Percentiles rank a stretch among this genome's conserved stretches.
Conservation (phyloP, 2,329 filamentous ascomycete genomes). For the Lecanicillium sp. region DNA sequence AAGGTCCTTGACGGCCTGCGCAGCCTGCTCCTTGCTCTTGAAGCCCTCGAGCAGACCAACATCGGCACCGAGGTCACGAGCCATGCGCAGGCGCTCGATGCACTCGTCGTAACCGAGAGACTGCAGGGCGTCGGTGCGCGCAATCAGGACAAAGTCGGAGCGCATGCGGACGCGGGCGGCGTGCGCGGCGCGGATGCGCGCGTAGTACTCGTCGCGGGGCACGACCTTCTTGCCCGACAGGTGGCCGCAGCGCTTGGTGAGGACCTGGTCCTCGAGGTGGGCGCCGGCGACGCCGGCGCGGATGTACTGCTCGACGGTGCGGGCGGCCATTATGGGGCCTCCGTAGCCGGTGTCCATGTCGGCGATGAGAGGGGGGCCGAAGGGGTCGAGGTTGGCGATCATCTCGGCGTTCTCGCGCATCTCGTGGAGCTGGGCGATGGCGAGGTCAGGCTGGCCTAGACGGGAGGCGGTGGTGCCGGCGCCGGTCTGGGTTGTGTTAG, state of each 20-base stretch:
- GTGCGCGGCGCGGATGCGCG: conserved; percentile 51
- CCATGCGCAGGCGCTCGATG: conserved; percentile 42
- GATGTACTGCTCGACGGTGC: conserved; percentile 47
- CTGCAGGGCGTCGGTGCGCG: conserved; percentile 56
- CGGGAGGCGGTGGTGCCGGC: conserved; percentile 57
- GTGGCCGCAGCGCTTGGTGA: conserved; percentile 60
- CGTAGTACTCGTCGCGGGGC: conserved; percentile 41
- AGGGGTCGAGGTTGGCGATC: conserved; percentile 54
- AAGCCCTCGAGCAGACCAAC: conserved; percentile 56
- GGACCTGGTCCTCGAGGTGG: conserved; percentile 60
- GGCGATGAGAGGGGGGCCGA: conserved; percentile 52
- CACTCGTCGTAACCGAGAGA: conserved; percentile 52
- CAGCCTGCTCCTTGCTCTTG: conserved; percentile 43
- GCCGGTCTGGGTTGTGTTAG: conserved; percentile 42
- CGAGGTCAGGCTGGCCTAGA: conserved; percentile 58
- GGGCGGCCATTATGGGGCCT: conserved; percentile 45
- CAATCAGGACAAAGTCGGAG: conserved; percentile 58
- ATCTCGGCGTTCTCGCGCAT: conserved; percentile 58
- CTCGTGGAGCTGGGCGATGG: conserved; percentile 55
- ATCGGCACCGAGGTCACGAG: conserved; percentile 51
- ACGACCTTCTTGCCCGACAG: conserved; percentile 57
- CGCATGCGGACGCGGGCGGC: conserved; percentile 41
- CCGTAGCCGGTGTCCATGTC: conserved; percentile 56
- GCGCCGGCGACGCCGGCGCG: conserved; percentile 51
- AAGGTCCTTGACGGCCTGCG: conserved; percentile 39